Conservation (phyloP, 2,329 filamentous ascomycete species). For the Hypoxylon sp. region DNA sequence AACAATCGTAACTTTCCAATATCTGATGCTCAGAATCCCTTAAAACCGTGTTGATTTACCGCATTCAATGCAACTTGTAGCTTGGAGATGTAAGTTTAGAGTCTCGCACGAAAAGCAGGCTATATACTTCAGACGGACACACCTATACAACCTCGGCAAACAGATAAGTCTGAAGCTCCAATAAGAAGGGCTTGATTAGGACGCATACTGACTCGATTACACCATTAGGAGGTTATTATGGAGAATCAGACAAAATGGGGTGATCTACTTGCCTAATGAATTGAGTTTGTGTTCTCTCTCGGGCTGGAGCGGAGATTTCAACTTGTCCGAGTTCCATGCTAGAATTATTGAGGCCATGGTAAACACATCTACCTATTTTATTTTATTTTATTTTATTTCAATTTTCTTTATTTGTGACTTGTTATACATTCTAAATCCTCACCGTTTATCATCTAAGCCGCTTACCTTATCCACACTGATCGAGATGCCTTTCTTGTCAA, state of each 20-base stretch:
- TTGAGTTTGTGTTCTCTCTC: slow-evolving; percentile 5
- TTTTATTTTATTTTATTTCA: background rate
- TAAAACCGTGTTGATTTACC: background rate
- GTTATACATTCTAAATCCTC: background rate
- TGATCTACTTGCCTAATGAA: background rate
- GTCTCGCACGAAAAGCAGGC: background rate
- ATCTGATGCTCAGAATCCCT: background rate
- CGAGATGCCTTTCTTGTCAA: slow-evolving; percentile 46
- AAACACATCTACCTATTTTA: too few species aligned
- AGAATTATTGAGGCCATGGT: background rate
- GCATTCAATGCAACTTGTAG: background rate
- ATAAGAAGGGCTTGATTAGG: background rate
- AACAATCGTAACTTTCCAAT: background rate
- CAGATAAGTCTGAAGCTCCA: background rate
- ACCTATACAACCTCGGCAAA: background rate
- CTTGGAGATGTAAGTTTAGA: background rate
- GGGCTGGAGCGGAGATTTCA: slow-evolving; percentile 36
- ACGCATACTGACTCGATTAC: background rate
- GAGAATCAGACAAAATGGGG: slow-evolving; percentile 16
- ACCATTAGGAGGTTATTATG: slow-evolving; percentile 17
- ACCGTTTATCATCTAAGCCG: background rate
- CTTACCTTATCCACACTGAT: background rate
- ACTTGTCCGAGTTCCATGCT: slow-evolving; percentile 42
- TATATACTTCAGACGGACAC: background rate
- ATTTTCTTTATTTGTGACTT: background rate